Evolutionary conservation across 1,139 yeast species (phyloP).

Genomic region (Kodamaea anthophila): DNA sequence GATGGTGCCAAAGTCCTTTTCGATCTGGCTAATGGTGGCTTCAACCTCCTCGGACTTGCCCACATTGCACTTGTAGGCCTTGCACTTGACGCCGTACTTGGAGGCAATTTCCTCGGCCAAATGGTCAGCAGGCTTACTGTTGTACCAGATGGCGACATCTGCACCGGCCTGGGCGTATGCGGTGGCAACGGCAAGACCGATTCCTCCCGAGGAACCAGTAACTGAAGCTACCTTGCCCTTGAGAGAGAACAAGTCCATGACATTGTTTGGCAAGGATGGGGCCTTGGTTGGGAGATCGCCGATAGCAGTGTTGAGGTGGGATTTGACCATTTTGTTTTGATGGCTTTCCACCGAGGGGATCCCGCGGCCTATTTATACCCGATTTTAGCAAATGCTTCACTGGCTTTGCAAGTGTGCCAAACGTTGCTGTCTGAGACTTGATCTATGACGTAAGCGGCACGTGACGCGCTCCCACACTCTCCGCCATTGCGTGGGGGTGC

Average conservation of each 20-base stretch:
- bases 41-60: slow-evolving; percentile 56
- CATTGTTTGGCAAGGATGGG: slow-evolving; percentile 20
- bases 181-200: slow-evolving; percentile 78
- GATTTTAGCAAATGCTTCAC: neutral
- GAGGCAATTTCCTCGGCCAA: slow-evolving; percentile 52
- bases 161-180: slow-evolving; percentile 92
- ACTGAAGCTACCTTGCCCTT: slow-evolving; percentile 86
- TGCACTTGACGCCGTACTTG: slow-evolving; percentile 59
- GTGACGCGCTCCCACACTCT: too few relatives aligned
- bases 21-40: slow-evolving; percentile 50
- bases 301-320: slow-evolving; percentile 10
- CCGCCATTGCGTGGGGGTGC: too few relatives aligned
- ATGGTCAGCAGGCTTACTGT: slow-evolving; percentile 54
- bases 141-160: slow-evolving; percentile 81
- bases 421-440: neutral
- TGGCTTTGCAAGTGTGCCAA: neutral
- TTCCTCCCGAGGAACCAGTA: slow-evolving; percentile 84
- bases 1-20: slow-evolving; percentile 65
- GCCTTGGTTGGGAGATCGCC: slow-evolving; percentile 19
- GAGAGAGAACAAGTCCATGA: slow-evolving; percentile 52
- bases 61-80: slow-evolving; percentile 70
- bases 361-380: slow-evolving; percentile 1
- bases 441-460: neutral
- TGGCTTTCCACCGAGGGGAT: neutral
- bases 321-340: slow-evolving; percentile 5